These are phyloP conservation scores for Pterothamnion heteromorphum DNA, from an alignment of 31 red algal species.

Conservation along the genomic window DNA sequence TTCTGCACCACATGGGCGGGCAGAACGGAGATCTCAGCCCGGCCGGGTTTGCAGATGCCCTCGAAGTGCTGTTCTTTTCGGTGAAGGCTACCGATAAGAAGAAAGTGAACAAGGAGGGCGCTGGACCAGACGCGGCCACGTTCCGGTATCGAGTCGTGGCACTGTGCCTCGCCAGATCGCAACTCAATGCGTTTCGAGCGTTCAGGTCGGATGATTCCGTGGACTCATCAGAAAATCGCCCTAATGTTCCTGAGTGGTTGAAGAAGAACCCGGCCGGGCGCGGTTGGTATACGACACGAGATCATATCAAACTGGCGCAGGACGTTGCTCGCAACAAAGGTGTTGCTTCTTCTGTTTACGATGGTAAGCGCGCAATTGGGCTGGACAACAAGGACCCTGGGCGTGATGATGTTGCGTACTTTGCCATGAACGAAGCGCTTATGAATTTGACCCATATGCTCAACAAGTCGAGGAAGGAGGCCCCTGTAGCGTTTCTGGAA, in stretches of 20 bases:
- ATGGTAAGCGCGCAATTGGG: neutral
- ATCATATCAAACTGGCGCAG: neutral
- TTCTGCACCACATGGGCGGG: neutral
- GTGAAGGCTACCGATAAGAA: neutral
- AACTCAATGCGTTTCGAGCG: neutral
- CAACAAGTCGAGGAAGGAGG: neutral
- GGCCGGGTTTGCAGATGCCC: neutral
- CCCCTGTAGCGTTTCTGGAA: neutral
- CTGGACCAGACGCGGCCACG: neutral
- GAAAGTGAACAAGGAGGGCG: neutral
- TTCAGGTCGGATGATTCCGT: neutral
- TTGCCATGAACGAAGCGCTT: neutral
- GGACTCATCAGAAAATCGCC: neutral
- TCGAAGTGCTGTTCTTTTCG: neutral
- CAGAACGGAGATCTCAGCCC: neutral
- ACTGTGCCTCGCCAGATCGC: neutral
- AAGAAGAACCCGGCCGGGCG: neutral
- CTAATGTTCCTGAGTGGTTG: neutral
- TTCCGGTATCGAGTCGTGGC: neutral
- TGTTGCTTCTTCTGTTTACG: neutral
- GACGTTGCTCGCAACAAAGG: neutral
- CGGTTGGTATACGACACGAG: neutral
- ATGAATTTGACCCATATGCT: neutral
- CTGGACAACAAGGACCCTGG: neutral
- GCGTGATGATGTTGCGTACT: neutral